These are phyloP conservation scores for Aspergillus luchuensis DNA, from an alignment of 2,329 filamentous ascomycete species.

Conservation along the genomic window DNA sequence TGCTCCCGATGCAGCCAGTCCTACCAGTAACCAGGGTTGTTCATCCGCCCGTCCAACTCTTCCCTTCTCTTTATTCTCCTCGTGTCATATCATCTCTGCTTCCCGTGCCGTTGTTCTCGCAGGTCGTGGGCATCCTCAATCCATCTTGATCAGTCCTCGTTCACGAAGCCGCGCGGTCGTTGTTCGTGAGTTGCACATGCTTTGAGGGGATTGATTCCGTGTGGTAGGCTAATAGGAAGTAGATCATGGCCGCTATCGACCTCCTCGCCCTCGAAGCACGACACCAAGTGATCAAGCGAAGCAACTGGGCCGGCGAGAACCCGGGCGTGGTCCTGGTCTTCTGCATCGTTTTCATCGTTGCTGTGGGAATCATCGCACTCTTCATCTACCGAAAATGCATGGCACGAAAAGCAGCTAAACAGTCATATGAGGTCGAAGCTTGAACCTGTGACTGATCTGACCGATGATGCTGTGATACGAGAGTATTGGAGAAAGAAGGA, in stretches of 20 bases:
- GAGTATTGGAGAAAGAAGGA: neutral
- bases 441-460: neutral
- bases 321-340: conserved; percentile 65
- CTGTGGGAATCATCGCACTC: conserved; percentile 52
- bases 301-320: conserved; percentile 60
- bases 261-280: conserved; percentile 20
- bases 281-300: conserved; percentile 40
- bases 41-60: neutral
- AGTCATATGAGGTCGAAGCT: conserved; percentile 19
- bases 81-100: neutral
- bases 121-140: neutral
- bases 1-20: conserved; percentile 10
- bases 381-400: conserved; percentile 52
- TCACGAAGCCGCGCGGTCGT: neutral
- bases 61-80: neutral
- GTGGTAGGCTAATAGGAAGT: neutral
- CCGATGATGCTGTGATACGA: neutral
- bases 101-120: neutral
- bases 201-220: neutral
- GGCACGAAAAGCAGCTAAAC: conserved; percentile 31
- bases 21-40: neutral
- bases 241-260: conserved; percentile 34
- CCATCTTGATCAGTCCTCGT: neutral
- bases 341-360: conserved; percentile 61
- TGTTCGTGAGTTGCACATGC: neutral